These are phyloP conservation scores for Pythium vanterpoolii DNA, from an alignment of 352 stramenopile genomes.

Conservation along the genomic window DNA sequence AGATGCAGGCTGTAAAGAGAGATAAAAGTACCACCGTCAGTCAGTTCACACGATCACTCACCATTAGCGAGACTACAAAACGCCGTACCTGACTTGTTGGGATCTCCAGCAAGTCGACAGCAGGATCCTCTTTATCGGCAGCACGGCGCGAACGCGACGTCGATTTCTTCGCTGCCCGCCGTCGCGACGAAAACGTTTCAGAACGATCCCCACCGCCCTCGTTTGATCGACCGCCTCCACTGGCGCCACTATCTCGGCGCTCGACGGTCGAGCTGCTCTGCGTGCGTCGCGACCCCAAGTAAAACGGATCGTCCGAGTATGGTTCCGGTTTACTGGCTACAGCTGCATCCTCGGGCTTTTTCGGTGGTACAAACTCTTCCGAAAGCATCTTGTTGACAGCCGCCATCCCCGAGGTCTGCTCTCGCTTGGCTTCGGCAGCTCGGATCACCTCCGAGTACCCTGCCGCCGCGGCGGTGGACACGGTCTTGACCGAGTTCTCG, in stretches of 20 bases:
- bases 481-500: slow-evolving; percentile 59
- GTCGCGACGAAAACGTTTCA: slow-evolving; percentile 67
- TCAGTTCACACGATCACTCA: neutral
- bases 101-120: slow-evolving; percentile 63
- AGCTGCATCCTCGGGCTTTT: slow-evolving; percentile 34
- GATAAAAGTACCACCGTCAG: neutral
- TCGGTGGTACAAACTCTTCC: slow-evolving; percentile 65
- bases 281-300: slow-evolving; percentile 53
- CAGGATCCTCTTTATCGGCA: slow-evolving; percentile 48
- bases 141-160: slow-evolving; percentile 41
- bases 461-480: slow-evolving; percentile 56
- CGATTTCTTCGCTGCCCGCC: slow-evolving; percentile 66
- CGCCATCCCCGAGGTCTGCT: slow-evolving; percentile 55
- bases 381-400: slow-evolving; percentile 77
- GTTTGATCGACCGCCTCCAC: slow-evolving; percentile 21
- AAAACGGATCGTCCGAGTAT: slow-evolving; percentile 80
- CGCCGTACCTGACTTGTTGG: slow-evolving; percentile 18
- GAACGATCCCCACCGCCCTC: slow-evolving; percentile 38
- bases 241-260: slow-evolving; percentile 5
- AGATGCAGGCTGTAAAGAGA: slow-evolving; percentile 10
- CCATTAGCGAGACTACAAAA: neutral
- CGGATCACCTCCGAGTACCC: slow-evolving; percentile 67
- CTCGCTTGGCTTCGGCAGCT: slow-evolving; percentile 63
- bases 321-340: slow-evolving; percentile 42
- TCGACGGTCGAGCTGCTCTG: slow-evolving; percentile 40